These are phyloP conservation scores for Phylloporus sp. DNA, from an alignment of 768 basidiomycete genomes.

Conservation along the genomic window DNA sequence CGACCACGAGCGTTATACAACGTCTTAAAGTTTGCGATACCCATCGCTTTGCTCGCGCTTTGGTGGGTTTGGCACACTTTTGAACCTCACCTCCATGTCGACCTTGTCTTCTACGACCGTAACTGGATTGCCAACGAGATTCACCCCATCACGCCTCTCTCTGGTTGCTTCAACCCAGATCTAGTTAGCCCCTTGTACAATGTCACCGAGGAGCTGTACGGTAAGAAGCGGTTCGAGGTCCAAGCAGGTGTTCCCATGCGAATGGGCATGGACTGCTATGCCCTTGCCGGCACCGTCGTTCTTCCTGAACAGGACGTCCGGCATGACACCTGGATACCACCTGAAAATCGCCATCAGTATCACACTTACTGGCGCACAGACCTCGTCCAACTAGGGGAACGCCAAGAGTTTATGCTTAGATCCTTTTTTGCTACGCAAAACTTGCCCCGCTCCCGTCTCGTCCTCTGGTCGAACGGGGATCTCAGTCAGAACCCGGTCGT, in stretches of 20 bases:
- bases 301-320: slow-evolving; percentile 7
- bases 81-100: slow-evolving; percentile 72
- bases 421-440: slow-evolving; percentile 94
- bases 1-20: slow-evolving; percentile 35
- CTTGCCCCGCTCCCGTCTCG: slow-evolving; percentile 55
- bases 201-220: slow-evolving; percentile 56
- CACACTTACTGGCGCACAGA: slow-evolving; percentile 96
- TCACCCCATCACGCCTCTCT: slow-evolving; percentile 55
- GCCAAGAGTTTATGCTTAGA: slow-evolving; percentile 88
- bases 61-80: slow-evolving; percentile 50
- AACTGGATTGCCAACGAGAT: slow-evolving; percentile 74
- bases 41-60: slow-evolving; percentile 22
- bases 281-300: slow-evolving; percentile 80
- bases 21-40: slow-evolving; percentile 44
- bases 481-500: slow-evolving; percentile 55
- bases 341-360: slow-evolving; percentile 56
- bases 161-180: slow-evolving; percentile 69
- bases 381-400: slow-evolving; percentile 67
- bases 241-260: slow-evolving; percentile 78
- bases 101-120: slow-evolving; percentile 74
- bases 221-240: slow-evolving; percentile 63
- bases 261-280: slow-evolving; percentile 86
- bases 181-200: slow-evolving; percentile 67
- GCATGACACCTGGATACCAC: slow-evolving; percentile 21
- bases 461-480: slow-evolving; percentile 92